phyloP scores from a whole-genome alignment of 495 filamentous ascomycete genomes.

The Podospora pseudocomata region DNA sequence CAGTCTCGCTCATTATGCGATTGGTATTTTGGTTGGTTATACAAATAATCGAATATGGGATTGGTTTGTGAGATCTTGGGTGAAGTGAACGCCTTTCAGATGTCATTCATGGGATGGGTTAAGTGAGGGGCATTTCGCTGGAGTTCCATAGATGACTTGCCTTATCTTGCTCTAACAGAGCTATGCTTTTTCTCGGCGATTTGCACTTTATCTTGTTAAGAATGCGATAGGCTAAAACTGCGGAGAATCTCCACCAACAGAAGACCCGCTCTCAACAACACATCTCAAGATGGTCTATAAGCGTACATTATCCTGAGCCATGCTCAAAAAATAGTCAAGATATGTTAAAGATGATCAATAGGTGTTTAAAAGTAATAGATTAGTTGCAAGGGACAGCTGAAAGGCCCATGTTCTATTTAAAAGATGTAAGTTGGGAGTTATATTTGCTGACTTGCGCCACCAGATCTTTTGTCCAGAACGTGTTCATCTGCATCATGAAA shows the following conservation, averaged over 20 bases:
- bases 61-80: background rate
- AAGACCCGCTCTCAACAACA: background rate
- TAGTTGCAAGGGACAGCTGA: too few species aligned
- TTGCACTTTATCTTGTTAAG: background rate
- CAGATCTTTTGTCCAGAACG: too few species aligned
- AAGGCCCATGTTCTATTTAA: too few species aligned
- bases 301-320: too few species aligned
- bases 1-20: conserved; percentile 32
- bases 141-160: background rate
- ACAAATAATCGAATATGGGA: background rate
- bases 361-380: too few species aligned
- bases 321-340: too few species aligned
- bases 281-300: background rate
- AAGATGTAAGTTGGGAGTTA: too few species aligned
- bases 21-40: background rate
- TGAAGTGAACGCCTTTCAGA: background rate
- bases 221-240: background rate
- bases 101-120: background rate
- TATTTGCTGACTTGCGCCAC: too few species aligned
- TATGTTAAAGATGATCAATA: too few species aligned
- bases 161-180: background rate
- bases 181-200: background rate
- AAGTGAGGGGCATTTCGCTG: background rate
- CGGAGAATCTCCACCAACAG: background rate
- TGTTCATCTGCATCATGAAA: too few species aligned